Evolutionary conservation across 2,329 filamentous ascomycete species (phyloP).

Genomic region (Botrytis sinoallii): DNA sequence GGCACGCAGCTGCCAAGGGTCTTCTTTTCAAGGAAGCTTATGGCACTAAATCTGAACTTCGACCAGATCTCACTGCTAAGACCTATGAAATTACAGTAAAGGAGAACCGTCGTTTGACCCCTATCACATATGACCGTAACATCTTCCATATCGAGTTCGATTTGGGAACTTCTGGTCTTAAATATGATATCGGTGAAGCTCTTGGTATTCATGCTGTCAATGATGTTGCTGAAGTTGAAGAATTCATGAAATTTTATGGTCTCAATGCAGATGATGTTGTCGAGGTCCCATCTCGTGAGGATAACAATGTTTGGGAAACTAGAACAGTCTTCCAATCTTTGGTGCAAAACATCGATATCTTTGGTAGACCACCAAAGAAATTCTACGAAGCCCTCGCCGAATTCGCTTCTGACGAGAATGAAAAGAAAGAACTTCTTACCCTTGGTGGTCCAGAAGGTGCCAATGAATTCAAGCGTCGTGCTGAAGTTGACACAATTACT

Average conservation of each 20-base stretch:
- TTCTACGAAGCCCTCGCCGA: constrained; percentile 94
- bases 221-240: constrained; percentile 70
- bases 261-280: constrained; percentile 80
- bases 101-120: constrained; percentile 92
- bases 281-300: constrained; percentile 85
- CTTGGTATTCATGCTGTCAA: constrained; percentile 96
- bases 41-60: constrained; percentile 66
- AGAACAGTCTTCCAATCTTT: constrained; percentile 92
- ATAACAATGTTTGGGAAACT: constrained; percentile 70
- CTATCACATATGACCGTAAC: constrained; percentile 86
- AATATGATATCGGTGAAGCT: constrained; percentile 95
- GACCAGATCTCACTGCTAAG: constrained; percentile 82
- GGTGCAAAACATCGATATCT: constrained; percentile 91
- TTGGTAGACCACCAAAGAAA: constrained; percentile 92
- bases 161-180: constrained; percentile 84
- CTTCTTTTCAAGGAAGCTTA: constrained; percentile 95
- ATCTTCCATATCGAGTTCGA: constrained; percentile 99
- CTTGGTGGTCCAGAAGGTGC: constrained; percentile 77
- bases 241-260: constrained; percentile 89
- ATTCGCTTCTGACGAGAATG: constrained; percentile 76
- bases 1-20: constrained; percentile 82
- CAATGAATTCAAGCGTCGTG: constrained; percentile 85
- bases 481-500: constrained; percentile 86
- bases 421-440: constrained; percentile 75
- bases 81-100: constrained; percentile 86